Percentiles rank a stretch among this genome's conserved stretches.
Evolutionary conservation across 1,284 basidiomycete genomes (phyloP).

Genomic region (Malassezia pachydermatis): DNA sequence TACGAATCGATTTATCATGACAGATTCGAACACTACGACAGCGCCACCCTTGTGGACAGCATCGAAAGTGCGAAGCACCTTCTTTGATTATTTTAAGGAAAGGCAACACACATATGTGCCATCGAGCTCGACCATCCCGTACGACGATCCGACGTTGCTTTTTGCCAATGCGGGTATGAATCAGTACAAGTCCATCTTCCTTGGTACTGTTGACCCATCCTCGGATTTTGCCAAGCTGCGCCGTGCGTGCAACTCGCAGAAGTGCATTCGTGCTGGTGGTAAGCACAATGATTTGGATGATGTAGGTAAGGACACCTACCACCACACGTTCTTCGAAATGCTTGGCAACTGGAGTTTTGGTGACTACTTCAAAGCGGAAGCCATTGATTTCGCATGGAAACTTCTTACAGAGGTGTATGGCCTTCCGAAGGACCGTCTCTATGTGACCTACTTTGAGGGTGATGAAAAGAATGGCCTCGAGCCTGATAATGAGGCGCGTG

Average conservation of each 20-base stretch:
- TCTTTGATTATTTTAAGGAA: constrained; percentile 69
- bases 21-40: constrained; percentile 29
- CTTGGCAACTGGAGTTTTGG: constrained; percentile 99
- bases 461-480: constrained; percentile 75
- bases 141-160: constrained; percentile 77
- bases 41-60: constrained; percentile 59
- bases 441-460: constrained; percentile 96
- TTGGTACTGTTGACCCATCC: constrained; percentile 87
- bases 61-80: constrained; percentile 61
- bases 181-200: constrained; percentile 81
- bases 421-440: constrained; percentile 78
- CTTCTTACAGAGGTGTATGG: constrained; percentile 79
- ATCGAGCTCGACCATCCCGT: constrained; percentile 88
- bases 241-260: constrained; percentile 90
- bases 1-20: constrained; percentile 1
- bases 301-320: constrained; percentile 92
- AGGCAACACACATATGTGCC: constrained; percentile 75
- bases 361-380: constrained; percentile 99
- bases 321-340: constrained; percentile 98
- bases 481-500: constrained; percentile 70
- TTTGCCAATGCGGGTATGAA: constrained; percentile 75
- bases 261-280: constrained; percentile 93
- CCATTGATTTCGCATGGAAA: constrained; percentile 85
- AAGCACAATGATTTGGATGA: constrained; percentile 99
- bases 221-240: constrained; percentile 77